Conservation (phyloP, 192 early-diverging fungal species). For the Glomus cerebriforme region DNA sequence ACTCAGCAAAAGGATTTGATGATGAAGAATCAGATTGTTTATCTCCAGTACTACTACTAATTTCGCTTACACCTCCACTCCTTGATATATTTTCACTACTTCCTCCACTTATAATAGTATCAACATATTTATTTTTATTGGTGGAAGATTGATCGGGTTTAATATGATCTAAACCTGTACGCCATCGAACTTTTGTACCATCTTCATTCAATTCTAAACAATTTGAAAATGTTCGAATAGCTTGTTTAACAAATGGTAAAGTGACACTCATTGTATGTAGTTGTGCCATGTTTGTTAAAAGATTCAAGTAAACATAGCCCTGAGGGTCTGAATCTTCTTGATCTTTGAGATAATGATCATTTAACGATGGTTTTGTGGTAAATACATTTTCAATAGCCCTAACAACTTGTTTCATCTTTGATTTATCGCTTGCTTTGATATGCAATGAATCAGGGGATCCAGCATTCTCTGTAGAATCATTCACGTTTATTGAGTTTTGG, state of each 20-base stretch:
- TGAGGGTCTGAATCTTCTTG: constrained; percentile 11
- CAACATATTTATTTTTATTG: neutral
- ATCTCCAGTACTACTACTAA: neutral
- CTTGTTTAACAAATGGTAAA: constrained; percentile 8
- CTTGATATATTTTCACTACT: constrained; percentile 3
- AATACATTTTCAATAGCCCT: neutral
- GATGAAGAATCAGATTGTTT: neutral
- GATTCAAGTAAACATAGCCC: constrained; percentile 11
- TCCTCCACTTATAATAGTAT: neutral
- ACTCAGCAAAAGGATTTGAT: neutral
- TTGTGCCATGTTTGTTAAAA: constrained; percentile 19
- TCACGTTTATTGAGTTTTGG: neutral
- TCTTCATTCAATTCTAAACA: constrained; percentile 19
- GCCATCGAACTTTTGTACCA: constrained; percentile 22
- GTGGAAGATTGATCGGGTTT: neutral
- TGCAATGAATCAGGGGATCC: neutral
- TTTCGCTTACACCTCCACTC: neutral
- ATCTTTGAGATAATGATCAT: constrained; percentile 25
- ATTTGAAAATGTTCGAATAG: constrained; percentile 20
- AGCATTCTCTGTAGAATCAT: neutral
- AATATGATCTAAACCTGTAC: neutral
- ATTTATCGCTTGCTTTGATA: constrained; percentile 19
- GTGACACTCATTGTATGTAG: constrained; percentile 18
- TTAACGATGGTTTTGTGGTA: neutral
- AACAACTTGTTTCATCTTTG: constrained; percentile 10